Evolutionary conservation across 2,329 filamentous ascomycete species (phyloP), one percentile per base, ranked within the genome.

Genomic region (Tolypocladium inflatum): DNA sequence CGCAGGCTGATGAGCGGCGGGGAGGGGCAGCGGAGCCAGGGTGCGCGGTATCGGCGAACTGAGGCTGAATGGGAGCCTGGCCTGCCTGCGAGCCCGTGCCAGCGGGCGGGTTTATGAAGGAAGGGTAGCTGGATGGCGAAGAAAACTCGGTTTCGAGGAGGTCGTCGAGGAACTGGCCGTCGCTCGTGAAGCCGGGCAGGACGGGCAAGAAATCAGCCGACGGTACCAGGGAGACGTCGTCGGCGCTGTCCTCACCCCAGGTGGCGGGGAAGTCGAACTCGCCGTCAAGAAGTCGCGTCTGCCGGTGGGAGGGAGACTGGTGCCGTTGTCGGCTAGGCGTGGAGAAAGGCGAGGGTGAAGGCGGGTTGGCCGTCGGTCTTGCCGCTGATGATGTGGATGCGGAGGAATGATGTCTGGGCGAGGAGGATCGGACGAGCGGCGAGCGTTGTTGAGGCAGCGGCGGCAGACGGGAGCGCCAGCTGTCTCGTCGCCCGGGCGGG

Each of bases 121-220:
- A 61, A 6, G 71, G 70, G 55, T 73, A 74, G 17, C 62, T 66
- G 23, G 73, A 73, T 26, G 72, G 72, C 2, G 72, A 74, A 11
- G 71, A 73, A 56, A 72, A 71, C 17, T 71, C 65, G 55, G 59
- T 59, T 43, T 68, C 65, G 45, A 63, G 60, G 33, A 74, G 57
- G n/a, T 59, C 62, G 45, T 56, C 56, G 23, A 73, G 60, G 41
- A 64, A 65, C 19, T 62, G 57, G 45, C 69, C 64, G 30, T 70
- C 66, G 15, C 19, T 26, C 21, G 43, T 37, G 30, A 52, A 37
- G 30, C 33, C 48, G 19, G 48, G 48, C 48, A 51, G 5, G 19
- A 13, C 17, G 30, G 48, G 21, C 3, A 21, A 15, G 48, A 26
- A 26, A n/a, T n/a, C 48, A 21, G 56, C 13, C 11, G 54, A 30